Conservation (phyloP, 371 early-diverging fungal genomes). For the Mortierella sp. region DNA sequence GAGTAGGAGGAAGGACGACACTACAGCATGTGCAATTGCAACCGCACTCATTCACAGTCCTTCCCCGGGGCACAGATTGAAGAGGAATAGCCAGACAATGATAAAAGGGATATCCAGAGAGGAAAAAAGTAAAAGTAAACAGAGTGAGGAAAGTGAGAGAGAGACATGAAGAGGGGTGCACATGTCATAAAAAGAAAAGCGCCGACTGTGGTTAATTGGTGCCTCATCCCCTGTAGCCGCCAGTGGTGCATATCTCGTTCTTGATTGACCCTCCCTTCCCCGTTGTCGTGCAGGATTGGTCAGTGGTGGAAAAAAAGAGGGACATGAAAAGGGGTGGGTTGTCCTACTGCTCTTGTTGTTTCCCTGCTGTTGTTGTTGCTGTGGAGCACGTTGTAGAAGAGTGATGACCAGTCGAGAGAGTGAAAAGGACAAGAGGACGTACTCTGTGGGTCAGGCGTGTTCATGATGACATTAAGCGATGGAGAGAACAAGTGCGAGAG, state of each 20-base stretch:
- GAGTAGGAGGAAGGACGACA: neutral
- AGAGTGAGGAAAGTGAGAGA: neutral
- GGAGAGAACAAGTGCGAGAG: neutral
- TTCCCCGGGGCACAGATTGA: neutral
- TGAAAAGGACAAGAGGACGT: neutral
- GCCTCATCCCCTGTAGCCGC: neutral
- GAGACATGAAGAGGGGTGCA: neutral
- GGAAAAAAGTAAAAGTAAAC: neutral
- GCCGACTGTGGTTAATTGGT: neutral
- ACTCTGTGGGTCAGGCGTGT: neutral
- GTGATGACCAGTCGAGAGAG: neutral
- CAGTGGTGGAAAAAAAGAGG: neutral
- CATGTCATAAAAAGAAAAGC: conserved; percentile 3
- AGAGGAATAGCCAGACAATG: neutral
- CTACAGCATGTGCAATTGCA: neutral
- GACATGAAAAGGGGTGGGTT: neutral
- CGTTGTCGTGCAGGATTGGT: neutral
- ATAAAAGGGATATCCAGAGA: neutral
- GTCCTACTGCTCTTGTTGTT: neutral
- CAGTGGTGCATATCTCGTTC: neutral
- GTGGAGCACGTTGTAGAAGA: neutral
- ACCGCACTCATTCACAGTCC: neutral
- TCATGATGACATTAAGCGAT: neutral
- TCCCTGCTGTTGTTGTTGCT: neutral
- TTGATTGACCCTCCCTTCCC: no score